Evolutionary conservation across 2,329 filamentous ascomycete genomes (phyloP), one percentile per base, ranked within the genome.

Genomic region (Fusarium brachygibbosum): DNA sequence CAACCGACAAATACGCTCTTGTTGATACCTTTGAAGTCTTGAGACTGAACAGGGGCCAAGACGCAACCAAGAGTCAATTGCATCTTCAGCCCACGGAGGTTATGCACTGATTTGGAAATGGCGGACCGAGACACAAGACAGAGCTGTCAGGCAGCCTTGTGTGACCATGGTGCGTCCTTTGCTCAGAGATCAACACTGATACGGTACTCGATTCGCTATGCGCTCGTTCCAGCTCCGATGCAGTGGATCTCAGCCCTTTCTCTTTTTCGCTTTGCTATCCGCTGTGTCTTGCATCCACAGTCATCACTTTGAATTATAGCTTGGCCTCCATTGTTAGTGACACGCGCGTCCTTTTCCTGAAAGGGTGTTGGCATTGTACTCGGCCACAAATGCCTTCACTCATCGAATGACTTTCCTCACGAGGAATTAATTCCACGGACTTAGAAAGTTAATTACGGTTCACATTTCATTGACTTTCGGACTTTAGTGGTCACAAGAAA

Each of bases 61-160:
- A 41, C 34, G 13, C 25, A 44, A 23, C 48, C 57, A 40, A 60
- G 37, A 50, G 38, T 56, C 59, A 38, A 64, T 44, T 65, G 63
- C 57, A 35, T 45, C 50, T 69, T 66, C 66, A 69, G 66, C 66
- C 60, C 60, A 56, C 66, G 66, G 66, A 66, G 51, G 46, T 40
- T 48, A 57, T 62, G 55, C 37, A 69, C 66, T 37, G 42, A 69
- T 69, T 46, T 62, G 61, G 66, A 69, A 69, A 69, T 69, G 66
- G 61, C 66, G 61, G 66, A 53, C 60, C 48, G 61, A 66, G 44
- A 65, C 19, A 51, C n/a, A 42, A 37, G 23, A 57, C 34, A 58
- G 25, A 65, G 54, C 56, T 68, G 54, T 61, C 53, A 62, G 40
- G 48, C 55, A 66, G 45, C 55, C 46, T 58, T 69, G 60, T 55